phyloP scores from a whole-genome alignment of 1,139 yeast species.

The Taphrina communis region DNA sequence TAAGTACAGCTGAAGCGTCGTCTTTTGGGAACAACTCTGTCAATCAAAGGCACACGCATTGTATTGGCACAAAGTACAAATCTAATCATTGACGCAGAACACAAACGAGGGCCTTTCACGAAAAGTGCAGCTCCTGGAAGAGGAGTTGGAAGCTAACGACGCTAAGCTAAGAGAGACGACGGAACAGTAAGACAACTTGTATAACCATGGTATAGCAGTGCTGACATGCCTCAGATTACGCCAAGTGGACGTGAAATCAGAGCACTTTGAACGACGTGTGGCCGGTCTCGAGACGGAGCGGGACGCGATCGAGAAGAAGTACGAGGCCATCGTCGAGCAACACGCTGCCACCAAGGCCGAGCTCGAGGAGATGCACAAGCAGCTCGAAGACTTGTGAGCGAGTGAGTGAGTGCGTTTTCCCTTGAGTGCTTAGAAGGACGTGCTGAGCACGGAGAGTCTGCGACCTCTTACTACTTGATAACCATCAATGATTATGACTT shows the following conservation, averaged over 20 bases:
- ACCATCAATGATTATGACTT: neutral
- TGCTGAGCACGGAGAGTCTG: neutral
- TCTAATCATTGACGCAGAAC: constrained; percentile 11
- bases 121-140: constrained; percentile 91
- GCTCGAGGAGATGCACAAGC: constrained; percentile 91
- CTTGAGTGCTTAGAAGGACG: neutral
- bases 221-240: constrained; percentile 57
- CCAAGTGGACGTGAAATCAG: constrained; percentile 95
- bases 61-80: too few relatives aligned
- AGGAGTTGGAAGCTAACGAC: constrained; percentile 91
- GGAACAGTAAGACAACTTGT: constrained; percentile 58
- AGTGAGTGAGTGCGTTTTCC: neutral
- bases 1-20: constrained; percentile 50
- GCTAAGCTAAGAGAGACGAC: constrained; percentile 91
- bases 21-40: too few relatives aligned
- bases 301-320: constrained; percentile 89
- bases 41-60: too few relatives aligned
- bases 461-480: neutral
- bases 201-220: neutral
- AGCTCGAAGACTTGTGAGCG: constrained; percentile 62
- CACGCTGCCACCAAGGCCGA: constrained; percentile 85
- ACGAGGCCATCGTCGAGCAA: constrained; percentile 83
- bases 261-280: constrained; percentile 94
- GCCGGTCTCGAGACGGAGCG: constrained; percentile 89
- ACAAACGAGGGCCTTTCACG: constrained; percentile 83